These are phyloP conservation scores for Ustilago loliicola DNA, from an alignment of 1,284 basidiomycete species.

Conservation along the genomic window DNA sequence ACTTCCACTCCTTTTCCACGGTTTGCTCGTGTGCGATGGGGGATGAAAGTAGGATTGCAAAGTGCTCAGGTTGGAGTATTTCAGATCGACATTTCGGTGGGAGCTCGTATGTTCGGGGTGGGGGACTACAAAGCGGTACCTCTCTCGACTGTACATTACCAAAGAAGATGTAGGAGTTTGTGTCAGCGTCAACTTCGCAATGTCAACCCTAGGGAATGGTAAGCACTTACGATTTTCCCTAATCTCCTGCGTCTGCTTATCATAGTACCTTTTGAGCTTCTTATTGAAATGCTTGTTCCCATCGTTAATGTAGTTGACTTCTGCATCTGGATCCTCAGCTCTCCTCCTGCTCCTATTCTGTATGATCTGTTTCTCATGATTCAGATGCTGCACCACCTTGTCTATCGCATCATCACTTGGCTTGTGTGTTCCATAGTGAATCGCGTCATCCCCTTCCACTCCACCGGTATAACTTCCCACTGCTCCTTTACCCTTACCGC, in stretches of 20 bases:
- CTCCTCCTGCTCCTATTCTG: constrained; percentile 86
- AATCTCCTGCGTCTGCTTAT: constrained; percentile 91
- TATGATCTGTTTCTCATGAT: constrained; percentile 76
- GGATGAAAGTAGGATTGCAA: background rate
- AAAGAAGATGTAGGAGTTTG: background rate
- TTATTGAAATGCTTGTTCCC: constrained; percentile 98
- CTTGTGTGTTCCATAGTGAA: constrained; percentile 87
- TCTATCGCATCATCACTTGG: constrained; percentile 95
- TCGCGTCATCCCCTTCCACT: constrained; percentile 9
- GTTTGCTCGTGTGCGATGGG: background rate
- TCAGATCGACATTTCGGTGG: too few relatives aligned
- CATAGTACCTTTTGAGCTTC: constrained; percentile 97
- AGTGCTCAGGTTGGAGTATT: too few relatives aligned
- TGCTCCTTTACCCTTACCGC: background rate
- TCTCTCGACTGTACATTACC: constrained; percentile 39
- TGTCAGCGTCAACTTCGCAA: background rate
- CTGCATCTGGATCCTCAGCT: constrained; percentile 88
- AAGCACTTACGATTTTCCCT: constrained; percentile 56
- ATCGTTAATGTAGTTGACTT: constrained; percentile 99
- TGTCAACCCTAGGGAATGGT: background rate
- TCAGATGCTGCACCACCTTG: constrained; percentile 89
- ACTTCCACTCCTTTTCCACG: too few relatives aligned
- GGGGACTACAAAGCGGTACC: constrained; percentile 44
- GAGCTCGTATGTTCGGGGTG: background rate
- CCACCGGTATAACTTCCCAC: background rate